Percentiles rank a stretch among this genome's conserved stretches.
phyloP scores from a whole-genome alignment of 345 rosid species.

The Gossypium turneri region DNA sequence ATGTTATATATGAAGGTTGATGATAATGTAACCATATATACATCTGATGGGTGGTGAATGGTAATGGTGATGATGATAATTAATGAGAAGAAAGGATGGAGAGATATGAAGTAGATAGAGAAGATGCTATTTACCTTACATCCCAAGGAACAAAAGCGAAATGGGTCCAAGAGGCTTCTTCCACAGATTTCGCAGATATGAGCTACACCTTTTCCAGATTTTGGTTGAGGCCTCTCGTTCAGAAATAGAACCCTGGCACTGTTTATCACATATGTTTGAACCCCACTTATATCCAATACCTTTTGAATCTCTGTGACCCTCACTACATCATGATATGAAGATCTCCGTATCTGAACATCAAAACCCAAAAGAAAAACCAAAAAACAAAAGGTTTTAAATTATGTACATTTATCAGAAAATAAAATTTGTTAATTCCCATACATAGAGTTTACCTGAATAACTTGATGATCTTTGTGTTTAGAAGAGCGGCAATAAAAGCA shows the following conservation, averaged over 20 bases:
- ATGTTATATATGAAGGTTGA: not conserved
- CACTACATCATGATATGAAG: conserved; percentile 90
- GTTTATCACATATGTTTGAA: conserved; percentile 89
- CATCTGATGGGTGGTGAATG: conserved; percentile 15
- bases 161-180: conserved; percentile 74
- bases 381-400: not conserved
- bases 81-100: conserved; percentile 11
- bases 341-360: conserved; percentile 59
- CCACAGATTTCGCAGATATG: conserved; percentile 77
- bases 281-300: conserved; percentile 66
- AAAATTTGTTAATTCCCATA: not conserved
- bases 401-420: not conserved
- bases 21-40: conserved; percentile 22
- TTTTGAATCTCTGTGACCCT: conserved; percentile 77
- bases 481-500: conserved; percentile 85
- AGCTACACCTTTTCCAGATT: conserved; percentile 46
- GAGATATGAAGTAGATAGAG: not conserved
- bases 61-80: not conserved
- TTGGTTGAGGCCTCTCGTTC: conserved; percentile 80
- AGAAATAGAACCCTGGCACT: conserved; percentile 79
- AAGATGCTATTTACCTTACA: conserved; percentile 53
- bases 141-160: conserved; percentile 92
- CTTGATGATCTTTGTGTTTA: conserved; percentile 68
- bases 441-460: conserved; percentile 51
- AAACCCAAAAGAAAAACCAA: not conserved